Evolutionary conservation across 1,284 basidiomycete species (phyloP).

Genomic region (Fomes fomentarius): DNA sequence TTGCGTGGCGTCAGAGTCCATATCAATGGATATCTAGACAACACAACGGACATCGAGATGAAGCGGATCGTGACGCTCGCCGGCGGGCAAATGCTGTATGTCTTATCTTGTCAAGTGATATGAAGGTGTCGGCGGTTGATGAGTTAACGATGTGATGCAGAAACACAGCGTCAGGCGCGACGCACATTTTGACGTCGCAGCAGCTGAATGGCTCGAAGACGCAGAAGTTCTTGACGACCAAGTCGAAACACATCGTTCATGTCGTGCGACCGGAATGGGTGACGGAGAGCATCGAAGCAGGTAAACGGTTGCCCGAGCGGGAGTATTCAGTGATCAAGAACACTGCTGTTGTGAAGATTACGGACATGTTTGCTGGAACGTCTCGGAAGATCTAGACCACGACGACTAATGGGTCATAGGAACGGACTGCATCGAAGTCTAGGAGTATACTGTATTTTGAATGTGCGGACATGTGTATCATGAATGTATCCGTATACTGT

Average conservation of each 20-base stretch:
- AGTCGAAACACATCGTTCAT: constrained; percentile 47
- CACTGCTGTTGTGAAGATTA: constrained; percentile 32
- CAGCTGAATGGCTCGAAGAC: constrained; percentile 67
- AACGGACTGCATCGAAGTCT: not conserved
- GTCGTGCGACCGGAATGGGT: constrained; percentile 78
- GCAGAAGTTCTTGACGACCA: constrained; percentile 57
- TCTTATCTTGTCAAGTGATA: constrained; percentile 7
- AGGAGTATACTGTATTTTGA: too few species aligned
- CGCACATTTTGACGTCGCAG: constrained; percentile 74
- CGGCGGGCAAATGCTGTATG: constrained; percentile 58
- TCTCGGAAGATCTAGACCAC: constrained; percentile 4
- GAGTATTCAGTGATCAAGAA: constrained; percentile 53
- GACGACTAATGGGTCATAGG: not conserved
- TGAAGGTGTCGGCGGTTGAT: not conserved
- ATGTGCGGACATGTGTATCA: not conserved
- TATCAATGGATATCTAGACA: constrained; percentile 66
- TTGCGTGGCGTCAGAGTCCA: constrained; percentile 52
- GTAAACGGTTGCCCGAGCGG: constrained; percentile 58
- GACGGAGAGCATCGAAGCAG: constrained; percentile 60
- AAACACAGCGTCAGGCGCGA: constrained; percentile 56
- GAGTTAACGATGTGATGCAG: constrained; percentile 36
- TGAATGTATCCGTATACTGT: not conserved
- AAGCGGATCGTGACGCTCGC: constrained; percentile 59
- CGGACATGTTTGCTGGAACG: constrained; percentile 30
- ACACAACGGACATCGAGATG: constrained; percentile 77